A percentile compares a stretch with the other conserved stretches of the same genome.
These are phyloP conservation scores for Galium porrigens DNA, from an alignment of 305 asterid species.

Conservation along the genomic window DNA sequence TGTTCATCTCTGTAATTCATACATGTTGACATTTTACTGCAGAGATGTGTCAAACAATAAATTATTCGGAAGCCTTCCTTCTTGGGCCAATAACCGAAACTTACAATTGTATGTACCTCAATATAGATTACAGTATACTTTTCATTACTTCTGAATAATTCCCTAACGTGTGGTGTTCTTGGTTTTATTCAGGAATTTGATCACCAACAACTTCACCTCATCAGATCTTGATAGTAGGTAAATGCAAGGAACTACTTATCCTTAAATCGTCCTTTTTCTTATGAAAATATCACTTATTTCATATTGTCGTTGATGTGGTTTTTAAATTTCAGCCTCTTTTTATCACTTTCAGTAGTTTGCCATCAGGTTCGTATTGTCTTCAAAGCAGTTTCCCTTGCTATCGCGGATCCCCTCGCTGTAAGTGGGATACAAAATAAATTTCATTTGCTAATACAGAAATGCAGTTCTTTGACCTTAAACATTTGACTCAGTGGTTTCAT, in stretches of 20 bases:
- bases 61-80: constrained; percentile 55
- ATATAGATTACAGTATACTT: neutral
- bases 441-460: neutral
- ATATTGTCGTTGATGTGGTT: neutral
- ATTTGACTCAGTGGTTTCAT: constrained; percentile 8
- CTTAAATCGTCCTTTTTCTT: neutral
- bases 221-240: constrained; percentile 40
- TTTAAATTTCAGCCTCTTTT: neutral
- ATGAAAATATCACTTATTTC: neutral
- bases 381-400: constrained; percentile 54
- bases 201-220: constrained; percentile 53
- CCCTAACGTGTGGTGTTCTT: neutral
- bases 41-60: constrained; percentile 75
- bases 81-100: constrained; percentile 39
- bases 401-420: constrained; percentile 40
- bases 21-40: constrained; percentile 17
- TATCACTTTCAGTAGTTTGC: constrained; percentile 30
- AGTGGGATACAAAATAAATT: constrained; percentile 11
- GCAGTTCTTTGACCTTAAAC: constrained; percentile 1
- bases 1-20: neutral
- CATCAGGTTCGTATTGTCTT: constrained; percentile 48
- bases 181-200: constrained; percentile 43
- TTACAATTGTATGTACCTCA: constrained; percentile 35
- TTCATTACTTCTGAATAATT: neutral
- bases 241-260: constrained; percentile 8